Evolutionary conservation across 83 land plant species (phyloP).

Genomic region (Larix sibirica): DNA sequence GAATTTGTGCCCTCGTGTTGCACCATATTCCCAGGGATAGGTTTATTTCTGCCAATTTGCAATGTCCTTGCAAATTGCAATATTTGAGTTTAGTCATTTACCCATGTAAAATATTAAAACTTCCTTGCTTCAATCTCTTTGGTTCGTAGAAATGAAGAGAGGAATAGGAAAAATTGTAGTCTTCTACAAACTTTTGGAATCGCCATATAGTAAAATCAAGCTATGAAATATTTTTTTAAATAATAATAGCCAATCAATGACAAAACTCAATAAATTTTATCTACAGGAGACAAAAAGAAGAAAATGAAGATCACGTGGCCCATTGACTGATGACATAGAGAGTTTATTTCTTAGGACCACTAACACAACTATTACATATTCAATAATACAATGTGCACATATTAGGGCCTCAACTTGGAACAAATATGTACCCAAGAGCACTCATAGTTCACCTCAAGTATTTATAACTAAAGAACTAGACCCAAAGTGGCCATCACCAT

Average conservation of each 20-base stretch:
- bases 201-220: not conserved
- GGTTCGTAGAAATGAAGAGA: not conserved
- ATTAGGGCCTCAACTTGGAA: not conserved
- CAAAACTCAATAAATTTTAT: not conserved
- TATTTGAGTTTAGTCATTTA: too few relatives aligned
- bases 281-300: not conserved
- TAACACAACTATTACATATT: conserved; percentile 1
- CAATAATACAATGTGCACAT: not conserved
- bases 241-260: not conserved
- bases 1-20: too few relatives aligned
- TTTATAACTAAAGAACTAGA: not conserved
- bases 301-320: not conserved
- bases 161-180: not conserved
- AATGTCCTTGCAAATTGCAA: too few relatives aligned
- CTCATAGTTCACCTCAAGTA: not conserved
- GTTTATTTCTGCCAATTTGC: too few relatives aligned
- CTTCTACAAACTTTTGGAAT: not conserved
- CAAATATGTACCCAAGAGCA: not conserved
- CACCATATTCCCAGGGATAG: too few relatives aligned
- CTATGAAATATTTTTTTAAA: too few relatives aligned
- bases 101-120: too few relatives aligned
- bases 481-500: not conserved
- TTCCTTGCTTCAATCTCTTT: not conserved
- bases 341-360: not conserved
- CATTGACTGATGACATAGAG: not conserved